Evolutionary conservation across 495 filamentous ascomycete genomes (phyloP).

Genomic region (Copromyces sp.): DNA sequence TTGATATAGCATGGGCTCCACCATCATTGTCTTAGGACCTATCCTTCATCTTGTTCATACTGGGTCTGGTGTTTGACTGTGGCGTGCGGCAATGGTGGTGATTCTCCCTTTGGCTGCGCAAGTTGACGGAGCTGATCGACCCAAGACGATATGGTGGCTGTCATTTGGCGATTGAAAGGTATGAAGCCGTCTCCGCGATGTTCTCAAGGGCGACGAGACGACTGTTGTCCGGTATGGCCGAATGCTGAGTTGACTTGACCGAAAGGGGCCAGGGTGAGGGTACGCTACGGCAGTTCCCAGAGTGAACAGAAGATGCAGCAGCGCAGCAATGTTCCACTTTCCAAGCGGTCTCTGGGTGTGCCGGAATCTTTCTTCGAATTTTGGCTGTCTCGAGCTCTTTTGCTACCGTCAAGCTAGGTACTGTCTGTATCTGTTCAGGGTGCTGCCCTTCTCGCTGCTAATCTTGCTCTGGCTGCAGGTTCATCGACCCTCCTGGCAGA

Average conservation of each 20-base stretch:
- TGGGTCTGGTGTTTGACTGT: not conserved
- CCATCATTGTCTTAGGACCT: not conserved
- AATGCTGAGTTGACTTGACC: not conserved
- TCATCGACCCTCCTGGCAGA: not conserved
- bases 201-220: not conserved
- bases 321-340: constrained; percentile 13
- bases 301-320: constrained; percentile 25
- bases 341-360: constrained; percentile 20
- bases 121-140: not conserved
- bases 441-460: constrained; percentile 42
- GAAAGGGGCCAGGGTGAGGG: not conserved
- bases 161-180: not conserved
- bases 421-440: constrained; percentile 19
- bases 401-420: constrained; percentile 55
- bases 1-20: not conserved
- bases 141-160: not conserved
- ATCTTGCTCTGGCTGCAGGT: constrained; percentile 23
- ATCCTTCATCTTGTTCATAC: not conserved
- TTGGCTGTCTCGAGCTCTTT: constrained; percentile 40
- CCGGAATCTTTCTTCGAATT: constrained; percentile 26
- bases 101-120: not conserved
- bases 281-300: constrained; percentile 26
- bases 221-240: not conserved
- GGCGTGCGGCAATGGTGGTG: not conserved
- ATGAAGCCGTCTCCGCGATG: not conserved